Evolutionary conservation across 2,329 filamentous ascomycete genomes (phyloP), one percentile per base, ranked within the genome.

Genomic region (Phialophora expanda): DNA sequence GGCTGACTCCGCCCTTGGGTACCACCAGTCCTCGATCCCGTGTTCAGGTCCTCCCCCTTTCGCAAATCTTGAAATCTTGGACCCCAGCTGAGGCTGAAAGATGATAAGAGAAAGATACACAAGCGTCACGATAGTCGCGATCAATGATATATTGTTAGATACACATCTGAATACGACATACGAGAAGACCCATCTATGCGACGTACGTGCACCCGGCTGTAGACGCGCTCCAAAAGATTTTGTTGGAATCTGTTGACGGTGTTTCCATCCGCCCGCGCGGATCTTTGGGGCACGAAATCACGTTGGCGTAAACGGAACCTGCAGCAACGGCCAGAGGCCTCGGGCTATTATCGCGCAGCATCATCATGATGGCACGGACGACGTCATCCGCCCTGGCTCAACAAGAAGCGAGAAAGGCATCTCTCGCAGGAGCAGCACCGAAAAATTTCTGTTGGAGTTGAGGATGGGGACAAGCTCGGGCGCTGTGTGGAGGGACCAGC

Each of bases 401-500:
- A 62, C 64, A 66, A 66, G 44, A 57, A 41, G 30, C 32, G 30
- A 53, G 30, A 22, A 51, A 20, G 41, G 41, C 54, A 53, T 61
- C 61, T 61, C 22, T 59, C 11, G 8, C 55, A 58, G 44, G 20
- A 12, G 26, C 41, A 34, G 30, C 48, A 34, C 41, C 50, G 24
- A 24, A 57, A 61, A 65, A 65, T 56, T 54, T 54, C 44, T 68
- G 62, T 68, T 68, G 66, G 63, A 68, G 63, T 61, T 65, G 62
- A 56, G 62, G 62, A 48, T 64, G 59, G 44, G 59, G 53, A 34
- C 30, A 12, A 44, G 58, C 22, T 66, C 38, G 54, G 65, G 53
- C 48, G 57, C 32, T 53, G 28, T 62, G 59, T 32, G 41, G 58
- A 61, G 62, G 58, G 48, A 61, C 24, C 24, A 65, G 48, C 58